Conservation (phyloP, 768 basidiomycete genomes). For the Lactarius trivialis region DNA sequence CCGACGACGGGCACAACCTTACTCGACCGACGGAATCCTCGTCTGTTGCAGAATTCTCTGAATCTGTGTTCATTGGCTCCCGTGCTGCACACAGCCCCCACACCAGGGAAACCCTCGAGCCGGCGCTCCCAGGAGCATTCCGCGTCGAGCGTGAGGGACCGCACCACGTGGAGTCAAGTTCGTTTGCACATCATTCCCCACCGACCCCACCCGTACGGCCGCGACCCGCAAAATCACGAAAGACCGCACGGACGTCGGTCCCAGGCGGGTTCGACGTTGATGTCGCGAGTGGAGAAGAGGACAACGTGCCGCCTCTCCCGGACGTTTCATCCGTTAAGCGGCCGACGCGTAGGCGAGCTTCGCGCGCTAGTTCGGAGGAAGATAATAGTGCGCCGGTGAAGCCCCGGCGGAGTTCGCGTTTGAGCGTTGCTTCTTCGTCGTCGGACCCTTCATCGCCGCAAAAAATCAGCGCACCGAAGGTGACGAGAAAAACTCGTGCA, state of each 20-base stretch:
- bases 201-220: constrained; percentile 16
- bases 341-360: constrained; percentile 7
- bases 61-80: constrained; percentile 8
- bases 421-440: constrained; percentile 22
- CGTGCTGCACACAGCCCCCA: neutral
- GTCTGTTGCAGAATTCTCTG: constrained; percentile 15
- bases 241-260: constrained; percentile 11
- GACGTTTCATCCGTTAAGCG: constrained; percentile 18
- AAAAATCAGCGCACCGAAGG: constrained; percentile 14
- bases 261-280: constrained; percentile 14
- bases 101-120: constrained; percentile 13
- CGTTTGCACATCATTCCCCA: constrained; percentile 15
- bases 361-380: constrained; percentile 15
- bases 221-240: constrained; percentile 16
- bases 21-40: neutral
- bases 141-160: constrained; percentile 1
- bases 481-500: constrained; percentile 9
- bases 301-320: constrained; percentile 20
- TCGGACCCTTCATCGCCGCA: constrained; percentile 20
- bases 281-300: constrained; percentile 17
- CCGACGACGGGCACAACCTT: neutral
- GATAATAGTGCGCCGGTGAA: neutral
- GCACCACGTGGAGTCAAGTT: neutral
- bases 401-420: constrained; percentile 22
- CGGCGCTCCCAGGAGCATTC: constrained; percentile 15